Percentiles rank a stretch among this genome's conserved stretches.
Evolutionary conservation across 2,329 filamentous ascomycete species (phyloP).

Genomic region (Scedosporium aurantiacum): DNA sequence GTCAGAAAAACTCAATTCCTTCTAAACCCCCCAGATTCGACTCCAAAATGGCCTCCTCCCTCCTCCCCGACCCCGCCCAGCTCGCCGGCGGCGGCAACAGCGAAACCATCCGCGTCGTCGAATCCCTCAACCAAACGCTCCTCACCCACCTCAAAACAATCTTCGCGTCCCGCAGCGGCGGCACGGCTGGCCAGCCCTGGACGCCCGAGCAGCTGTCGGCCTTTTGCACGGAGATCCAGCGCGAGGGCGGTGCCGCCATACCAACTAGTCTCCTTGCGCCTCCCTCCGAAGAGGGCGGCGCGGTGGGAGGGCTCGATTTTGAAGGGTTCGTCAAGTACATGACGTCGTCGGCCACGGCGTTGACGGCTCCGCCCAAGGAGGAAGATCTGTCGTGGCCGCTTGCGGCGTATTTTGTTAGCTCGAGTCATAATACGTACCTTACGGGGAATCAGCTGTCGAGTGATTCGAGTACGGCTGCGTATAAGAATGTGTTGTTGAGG

Average conservation of each 20-base stretch:
- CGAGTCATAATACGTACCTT: constrained; percentile 91
- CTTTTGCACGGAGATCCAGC: constrained; percentile 37
- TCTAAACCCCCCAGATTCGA: not conserved
- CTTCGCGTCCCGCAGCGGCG: constrained; percentile 31
- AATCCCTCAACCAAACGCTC: constrained; percentile 28
- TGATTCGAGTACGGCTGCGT: constrained; percentile 76
- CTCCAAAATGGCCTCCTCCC: not conserved
- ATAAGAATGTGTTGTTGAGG: constrained; percentile 71
- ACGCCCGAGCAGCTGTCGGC: constrained; percentile 29
- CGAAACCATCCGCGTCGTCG: constrained; percentile 27
- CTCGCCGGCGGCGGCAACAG: constrained; percentile 39
- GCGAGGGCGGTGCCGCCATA: constrained; percentile 21
- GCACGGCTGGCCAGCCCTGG: constrained; percentile 27
- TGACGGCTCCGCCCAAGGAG: constrained; percentile 26
- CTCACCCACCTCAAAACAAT: constrained; percentile 33
- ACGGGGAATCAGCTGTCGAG: constrained; percentile 81
- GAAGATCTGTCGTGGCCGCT: constrained; percentile 62
- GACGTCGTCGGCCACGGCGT: constrained; percentile 35
- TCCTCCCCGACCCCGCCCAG: constrained; percentile 18
- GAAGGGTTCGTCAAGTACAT: constrained; percentile 44
- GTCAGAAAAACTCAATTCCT: not conserved
- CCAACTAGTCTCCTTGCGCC: constrained; percentile 11
- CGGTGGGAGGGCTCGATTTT: constrained; percentile 29
- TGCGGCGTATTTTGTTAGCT: constrained; percentile 87
- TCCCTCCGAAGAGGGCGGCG: constrained; percentile 10